Conservation (phyloP, 495 filamentous ascomycete genomes). For the Parmelia sp. region DNA sequence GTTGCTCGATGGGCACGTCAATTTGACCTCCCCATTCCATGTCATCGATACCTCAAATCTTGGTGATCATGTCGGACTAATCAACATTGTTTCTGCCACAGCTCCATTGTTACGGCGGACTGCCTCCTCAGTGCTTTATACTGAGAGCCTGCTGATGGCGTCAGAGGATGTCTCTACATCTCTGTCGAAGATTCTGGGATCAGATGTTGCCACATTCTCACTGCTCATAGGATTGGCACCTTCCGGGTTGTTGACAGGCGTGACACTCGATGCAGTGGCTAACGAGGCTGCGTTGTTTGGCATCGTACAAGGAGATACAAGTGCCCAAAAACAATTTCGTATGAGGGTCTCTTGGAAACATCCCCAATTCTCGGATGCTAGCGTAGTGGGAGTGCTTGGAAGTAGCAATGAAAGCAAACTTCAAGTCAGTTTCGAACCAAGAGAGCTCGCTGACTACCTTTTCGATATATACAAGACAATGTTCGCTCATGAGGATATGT, state of each 20-base stretch:
- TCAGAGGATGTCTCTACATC: conserved; percentile 14
- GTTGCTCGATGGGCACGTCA: conserved; percentile 31
- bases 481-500: conserved; percentile 36
- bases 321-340: conserved; percentile 13
- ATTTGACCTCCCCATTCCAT: conserved; percentile 42
- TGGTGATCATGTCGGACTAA: conserved; percentile 40
- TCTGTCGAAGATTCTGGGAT: conserved; percentile 35
- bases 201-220: conserved; percentile 41
- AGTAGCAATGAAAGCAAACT: conserved; percentile 16
- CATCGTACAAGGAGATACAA: neutral
- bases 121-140: conserved; percentile 42
- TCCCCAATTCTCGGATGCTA: conserved; percentile 25
- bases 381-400: conserved; percentile 19
- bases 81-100: conserved; percentile 45
- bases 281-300: conserved; percentile 12
- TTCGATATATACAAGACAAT: conserved; percentile 38
- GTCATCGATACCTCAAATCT: conserved; percentile 56
- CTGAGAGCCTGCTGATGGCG: conserved; percentile 33
- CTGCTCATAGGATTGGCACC: conserved; percentile 44
- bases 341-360: conserved; percentile 25
- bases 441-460: conserved; percentile 34
- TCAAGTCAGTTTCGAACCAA: conserved; percentile 25
- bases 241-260: conserved; percentile 46
- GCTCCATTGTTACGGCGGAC: conserved; percentile 39
- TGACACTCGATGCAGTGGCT: conserved; percentile 9